Evolutionary conservation across 306 rosid genomes (phyloP), one percentile per base, ranked within the genome.

Genomic region (Senna siamea): DNA sequence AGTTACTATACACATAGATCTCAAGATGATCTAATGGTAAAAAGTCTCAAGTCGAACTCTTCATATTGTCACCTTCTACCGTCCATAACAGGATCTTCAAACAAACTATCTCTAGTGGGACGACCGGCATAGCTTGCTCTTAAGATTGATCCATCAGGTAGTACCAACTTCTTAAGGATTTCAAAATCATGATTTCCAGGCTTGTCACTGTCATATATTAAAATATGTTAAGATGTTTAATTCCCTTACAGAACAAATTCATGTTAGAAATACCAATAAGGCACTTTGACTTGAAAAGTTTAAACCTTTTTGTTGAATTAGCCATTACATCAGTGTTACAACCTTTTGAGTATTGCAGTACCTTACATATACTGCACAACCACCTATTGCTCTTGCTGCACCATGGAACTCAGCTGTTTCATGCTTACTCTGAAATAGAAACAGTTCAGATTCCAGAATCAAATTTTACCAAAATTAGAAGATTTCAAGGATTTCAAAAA

Each of bases 321-420:
- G n/a, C n/a, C n/a, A n/a, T n/a, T n/a, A n/a, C n/a, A n/a, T n/a
- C n/a, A n/a, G n/a, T n/a, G n/a, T n/a, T n/a, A 2, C 5, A 32
- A 2, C 5, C 37, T 32, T 5, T 37, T 37, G 7, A 4, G 8
- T 37, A 37, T 55, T 56, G 72, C 23, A 50, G 77, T 71, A 90
- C 96, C 97, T 89, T 26, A 87, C 91, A 69, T 85, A 92, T 35
- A 87, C 79, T 9, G 93, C 87, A 80, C 96, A 87, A 32, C 96
- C 96, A 43, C 96, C 89, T 48, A 89, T 76, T 58, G 97, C 97
- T 85, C 97, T 87, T 59, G 93, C 90, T 78, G 93, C 91, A 65
- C 88, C 96, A 78, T 89, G 97, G 80, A 89, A 92, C 37, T 87
- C 90, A 0, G 93, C 91, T 1, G 93, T 85, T 28, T 83, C 82